Base-by-base conservation (phyloP, 768 basidiomycete genomes). In the Mycena rebaudengoi region DNA sequence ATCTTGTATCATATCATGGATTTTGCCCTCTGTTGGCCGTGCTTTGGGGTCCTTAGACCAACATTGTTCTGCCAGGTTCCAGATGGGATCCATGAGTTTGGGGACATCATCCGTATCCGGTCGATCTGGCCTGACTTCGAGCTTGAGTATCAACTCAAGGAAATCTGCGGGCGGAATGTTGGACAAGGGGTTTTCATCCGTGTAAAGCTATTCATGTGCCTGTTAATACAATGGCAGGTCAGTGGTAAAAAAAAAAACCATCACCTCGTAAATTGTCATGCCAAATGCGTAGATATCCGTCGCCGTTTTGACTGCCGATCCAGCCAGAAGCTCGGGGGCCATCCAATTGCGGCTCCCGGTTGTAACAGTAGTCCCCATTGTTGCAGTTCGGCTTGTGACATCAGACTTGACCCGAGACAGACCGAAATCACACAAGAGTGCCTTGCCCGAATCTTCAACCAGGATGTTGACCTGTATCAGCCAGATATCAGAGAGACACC, bases 401-500 rank as follows among this genome's bases (percentile, higher is more conserved):
- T 75, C 73, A 20, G 71, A 63, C 46, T 71, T 75, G 33, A 75
- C 56, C 28, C 71, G 68, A 18, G 73, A 64, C 3, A 73, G 67
- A 1, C 74, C 74, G 59, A 75, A 75, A 51, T 75, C 74, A 37
- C 73, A 72, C 7, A 75, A 61, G 7, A 73, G 53, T 5, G 70
- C 67, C 6, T 60, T 65, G 45, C 62, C 69, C 8, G 63, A 65
- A 43, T 75, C 69, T 41, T 71, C 73, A 13, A 74, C 66, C 12
- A 75, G 68, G 23, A 75, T 53, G 57, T 74, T 73, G 16, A 65
- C 55, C 59, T 69, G 18, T 8, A 35, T 4, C 0, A 35, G 5
- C 10, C n/a, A 43, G 28, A 39, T 28, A 30, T 51, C 18, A 25
- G 11, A 11, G 20, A 29, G n/a, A 53, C 13, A 35, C 46, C 28